Evolutionary conservation across 2,329 filamentous ascomycete species (phyloP).

Genomic region (Calonectria pteridis): DNA sequence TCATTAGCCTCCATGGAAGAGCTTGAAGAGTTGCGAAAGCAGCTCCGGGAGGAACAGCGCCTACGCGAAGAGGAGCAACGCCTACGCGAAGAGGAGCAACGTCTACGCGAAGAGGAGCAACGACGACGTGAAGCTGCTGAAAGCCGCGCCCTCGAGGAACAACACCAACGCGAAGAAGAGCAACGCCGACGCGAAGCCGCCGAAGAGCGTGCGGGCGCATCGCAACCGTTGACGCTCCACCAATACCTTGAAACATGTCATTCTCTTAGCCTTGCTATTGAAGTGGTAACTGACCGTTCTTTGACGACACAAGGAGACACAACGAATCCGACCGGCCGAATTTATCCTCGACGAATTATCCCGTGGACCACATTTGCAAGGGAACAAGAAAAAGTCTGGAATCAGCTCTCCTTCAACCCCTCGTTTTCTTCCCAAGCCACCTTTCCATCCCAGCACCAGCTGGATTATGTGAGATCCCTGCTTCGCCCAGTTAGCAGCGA

Average conservation of each 20-base stretch:
- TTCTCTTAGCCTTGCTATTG: slow-evolving; percentile 45
- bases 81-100: too few species aligned
- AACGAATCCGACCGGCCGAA: slow-evolving; percentile 48
- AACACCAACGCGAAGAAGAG: slow-evolving; percentile 30
- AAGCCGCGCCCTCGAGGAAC: too few species aligned
- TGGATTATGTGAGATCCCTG: slow-evolving; percentile 49
- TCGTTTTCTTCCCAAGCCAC: slow-evolving; percentile 39
- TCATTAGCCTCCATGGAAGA: too few species aligned
- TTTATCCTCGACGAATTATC: slow-evolving; percentile 51
- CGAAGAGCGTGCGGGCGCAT: slow-evolving; percentile 38
- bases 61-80: too few species aligned
- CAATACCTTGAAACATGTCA: slow-evolving; percentile 51
- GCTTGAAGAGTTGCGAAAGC: too few species aligned
- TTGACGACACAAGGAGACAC: slow-evolving; percentile 50
- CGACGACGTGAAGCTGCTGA: too few species aligned
- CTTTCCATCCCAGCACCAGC: slow-evolving; percentile 50
- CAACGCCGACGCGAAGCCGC: slow-evolving; percentile 44
- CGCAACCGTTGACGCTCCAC: slow-evolving; percentile 38
- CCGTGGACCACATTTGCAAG: slow-evolving; percentile 50
- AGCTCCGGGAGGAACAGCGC: too few species aligned
- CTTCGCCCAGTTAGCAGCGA: slow-evolving; percentile 51
- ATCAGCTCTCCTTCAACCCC: slow-evolving; percentile 39
- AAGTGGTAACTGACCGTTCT: slow-evolving; percentile 48
- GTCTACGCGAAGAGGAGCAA: too few species aligned
- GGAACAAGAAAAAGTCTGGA: slow-evolving; percentile 49